phyloP scores from a whole-genome alignment of 371 early-diverging fungal species.

The Rhizomucor miehei region DNA sequence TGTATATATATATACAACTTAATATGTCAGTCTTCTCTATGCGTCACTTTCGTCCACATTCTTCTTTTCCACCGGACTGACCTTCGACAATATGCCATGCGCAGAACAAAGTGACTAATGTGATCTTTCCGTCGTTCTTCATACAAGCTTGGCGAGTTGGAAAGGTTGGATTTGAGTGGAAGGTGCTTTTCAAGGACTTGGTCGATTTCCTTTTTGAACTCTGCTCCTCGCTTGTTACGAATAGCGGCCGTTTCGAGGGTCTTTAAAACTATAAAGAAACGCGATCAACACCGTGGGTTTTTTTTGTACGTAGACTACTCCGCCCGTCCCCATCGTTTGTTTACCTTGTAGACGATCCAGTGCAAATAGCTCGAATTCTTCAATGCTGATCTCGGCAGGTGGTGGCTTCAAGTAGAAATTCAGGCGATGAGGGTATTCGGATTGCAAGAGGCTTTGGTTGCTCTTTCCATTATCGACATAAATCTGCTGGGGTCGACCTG shows the following conservation, averaged over 20 bases:
- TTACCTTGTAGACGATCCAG: slow-evolving; percentile 88
- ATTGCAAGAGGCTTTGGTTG: slow-evolving; percentile 2
- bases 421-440: slow-evolving; percentile 71
- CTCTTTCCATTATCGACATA: slow-evolving; percentile 6
- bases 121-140: slow-evolving; percentile 89
- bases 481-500: slow-evolving; percentile 11
- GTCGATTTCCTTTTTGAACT: slow-evolving; percentile 56
- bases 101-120: slow-evolving; percentile 89
- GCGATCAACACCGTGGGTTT: no score
- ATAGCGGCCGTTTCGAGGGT: slow-evolving; percentile 80
- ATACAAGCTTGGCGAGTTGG: slow-evolving; percentile 38
- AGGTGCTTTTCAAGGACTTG: slow-evolving; percentile 62
- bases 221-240: slow-evolving; percentile 64
- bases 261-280: slow-evolving; percentile 87
- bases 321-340: no score
- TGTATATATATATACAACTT: slow-evolving; percentile 15
- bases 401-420: slow-evolving; percentile 81
- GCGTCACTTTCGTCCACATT: no score
- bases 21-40: not conserved
- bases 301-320: no score
- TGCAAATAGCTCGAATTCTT: slow-evolving; percentile 90
- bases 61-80: slow-evolving; percentile 12
- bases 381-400: slow-evolving; percentile 77
- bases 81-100: slow-evolving; percentile 90
- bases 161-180: slow-evolving; percentile 59